Evolutionary conservation across 352 stramenopile genomes (phyloP).

Genomic region (Plasmopara muralis): DNA sequence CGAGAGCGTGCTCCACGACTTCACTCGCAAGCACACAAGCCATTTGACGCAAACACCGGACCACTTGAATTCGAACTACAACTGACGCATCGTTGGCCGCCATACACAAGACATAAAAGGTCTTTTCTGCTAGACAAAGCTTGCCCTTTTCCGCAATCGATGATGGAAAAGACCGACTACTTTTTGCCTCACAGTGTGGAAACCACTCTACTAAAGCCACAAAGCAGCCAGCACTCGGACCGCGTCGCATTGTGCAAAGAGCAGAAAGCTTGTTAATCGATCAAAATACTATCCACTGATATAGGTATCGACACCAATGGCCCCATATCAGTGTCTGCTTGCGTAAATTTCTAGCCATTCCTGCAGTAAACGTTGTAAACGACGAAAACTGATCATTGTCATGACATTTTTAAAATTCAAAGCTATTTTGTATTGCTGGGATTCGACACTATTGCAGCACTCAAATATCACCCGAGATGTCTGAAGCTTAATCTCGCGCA

Average conservation of each 20-base stretch:
- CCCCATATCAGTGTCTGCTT: no score
- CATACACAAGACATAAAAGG: constrained; percentile 43
- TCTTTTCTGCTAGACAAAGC: constrained; percentile 31
- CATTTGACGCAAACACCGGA: constrained; percentile 30
- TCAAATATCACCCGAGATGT: no score
- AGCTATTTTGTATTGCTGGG: no score
- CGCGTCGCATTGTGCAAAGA: constrained; percentile 24
- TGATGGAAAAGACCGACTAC: constrained; percentile 23
- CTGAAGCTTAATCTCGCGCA: no score
- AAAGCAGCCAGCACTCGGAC: constrained; percentile 30
- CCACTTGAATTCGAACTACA: constrained; percentile 34
- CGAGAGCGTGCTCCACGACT: constrained; percentile 35
- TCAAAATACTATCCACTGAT: constrained; percentile 14
- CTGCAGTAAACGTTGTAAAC: no score
- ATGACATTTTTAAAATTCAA: no score
- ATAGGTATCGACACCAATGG: no score
- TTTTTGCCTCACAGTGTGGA: constrained; percentile 17
- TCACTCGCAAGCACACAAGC: constrained; percentile 12
- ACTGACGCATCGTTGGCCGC: constrained; percentile 26
- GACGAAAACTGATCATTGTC: no score
- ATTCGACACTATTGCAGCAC: no score
- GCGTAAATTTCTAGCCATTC: no score
- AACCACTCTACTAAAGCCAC: constrained; percentile 21
- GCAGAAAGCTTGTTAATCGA: constrained; percentile 24
- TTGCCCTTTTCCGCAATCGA: background rate